Conservation (phyloP, 495 filamentous ascomycete species). For the Tuber microsphaerosporum region DNA sequence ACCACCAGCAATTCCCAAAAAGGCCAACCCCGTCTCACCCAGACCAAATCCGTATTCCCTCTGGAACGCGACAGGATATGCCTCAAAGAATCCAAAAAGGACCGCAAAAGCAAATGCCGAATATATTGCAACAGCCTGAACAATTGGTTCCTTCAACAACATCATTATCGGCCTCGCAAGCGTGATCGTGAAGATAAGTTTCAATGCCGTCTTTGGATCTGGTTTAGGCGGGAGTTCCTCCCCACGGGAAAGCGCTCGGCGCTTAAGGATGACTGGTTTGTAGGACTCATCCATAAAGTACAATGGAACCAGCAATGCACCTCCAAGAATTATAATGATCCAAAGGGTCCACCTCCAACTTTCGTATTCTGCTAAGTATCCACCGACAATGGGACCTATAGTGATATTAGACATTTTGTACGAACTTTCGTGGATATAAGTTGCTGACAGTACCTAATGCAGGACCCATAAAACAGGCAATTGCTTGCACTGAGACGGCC, state of each 20-base stretch:
- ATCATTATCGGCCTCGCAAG: conserved; percentile 58
- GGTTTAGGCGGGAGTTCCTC: conserved; percentile 42
- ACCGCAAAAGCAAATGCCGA: conserved; percentile 57
- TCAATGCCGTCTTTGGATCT: conserved; percentile 44
- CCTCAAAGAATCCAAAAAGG: conserved; percentile 61
- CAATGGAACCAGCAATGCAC: conserved; percentile 57
- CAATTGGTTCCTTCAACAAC: conserved; percentile 61
- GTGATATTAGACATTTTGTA: conserved; percentile 12
- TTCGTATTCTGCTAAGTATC: conserved; percentile 60
- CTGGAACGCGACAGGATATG: conserved; percentile 53
- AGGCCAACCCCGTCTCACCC: conserved; percentile 53
- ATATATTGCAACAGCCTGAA: conserved; percentile 56
- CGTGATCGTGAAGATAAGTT: conserved; percentile 51
- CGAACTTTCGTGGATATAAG: background rate
- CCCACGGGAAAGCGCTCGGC: conserved; percentile 47
- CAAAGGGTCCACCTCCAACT: conserved; percentile 74
- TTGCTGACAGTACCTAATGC: conserved; percentile 30
- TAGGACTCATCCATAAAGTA: conserved; percentile 61
- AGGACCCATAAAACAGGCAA: conserved; percentile 41
- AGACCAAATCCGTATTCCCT: conserved; percentile 49
- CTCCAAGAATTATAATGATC: conserved; percentile 73
- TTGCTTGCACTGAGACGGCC: conserved; percentile 41
- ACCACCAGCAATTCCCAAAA: conserved; percentile 54
- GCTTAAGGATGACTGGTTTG: conserved; percentile 54
- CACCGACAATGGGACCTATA: conserved; percentile 69